Evolutionary conservation across 768 basidiomycete species (phyloP).

Genomic region (Krasilnikovozyma curviuscula): DNA sequence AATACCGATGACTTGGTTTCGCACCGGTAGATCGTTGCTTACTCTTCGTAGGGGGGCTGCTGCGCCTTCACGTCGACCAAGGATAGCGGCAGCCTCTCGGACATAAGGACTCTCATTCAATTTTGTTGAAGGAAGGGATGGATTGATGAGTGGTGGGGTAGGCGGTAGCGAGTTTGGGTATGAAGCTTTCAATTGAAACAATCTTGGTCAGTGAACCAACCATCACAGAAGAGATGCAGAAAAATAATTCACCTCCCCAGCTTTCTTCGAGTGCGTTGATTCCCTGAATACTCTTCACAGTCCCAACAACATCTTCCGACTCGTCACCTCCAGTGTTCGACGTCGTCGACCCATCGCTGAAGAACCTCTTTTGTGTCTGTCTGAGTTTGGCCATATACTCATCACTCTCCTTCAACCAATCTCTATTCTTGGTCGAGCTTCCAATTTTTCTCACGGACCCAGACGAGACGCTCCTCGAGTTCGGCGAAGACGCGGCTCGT

Average conservation of each 20-base stretch:
- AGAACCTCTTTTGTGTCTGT: not conserved
- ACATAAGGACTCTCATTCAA: no score
- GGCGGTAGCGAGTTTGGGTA: not conserved
- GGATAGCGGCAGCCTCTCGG: no score
- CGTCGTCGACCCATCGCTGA: not conserved
- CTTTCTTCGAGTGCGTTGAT: not conserved
- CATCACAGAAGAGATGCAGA: not conserved
- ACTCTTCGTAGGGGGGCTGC: no score
- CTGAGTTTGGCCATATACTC: conserved; percentile 4
- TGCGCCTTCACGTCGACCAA: no score
- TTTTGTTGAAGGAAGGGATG: no score
- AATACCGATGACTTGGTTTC: no score
- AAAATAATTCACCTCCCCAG: not conserved
- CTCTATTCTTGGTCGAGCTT: not conserved
- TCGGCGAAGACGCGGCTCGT: conserved; percentile 10
- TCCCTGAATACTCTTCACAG: conserved; percentile 1
- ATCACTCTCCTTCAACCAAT: conserved; percentile 4
- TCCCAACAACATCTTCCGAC: not conserved
- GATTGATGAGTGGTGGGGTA: conserved; percentile 2
- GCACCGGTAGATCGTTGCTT: no score
- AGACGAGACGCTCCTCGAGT: conserved; percentile 26
- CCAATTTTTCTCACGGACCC: no score
- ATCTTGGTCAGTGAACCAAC: not conserved
- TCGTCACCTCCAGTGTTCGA: not conserved
- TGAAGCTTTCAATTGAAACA: not conserved